A percentile compares a stretch with the other conserved stretches of the same genome.
phyloP scores from a whole-genome alignment of 192 early-diverging fungal species.

The Coemansia guatemalensis region DNA sequence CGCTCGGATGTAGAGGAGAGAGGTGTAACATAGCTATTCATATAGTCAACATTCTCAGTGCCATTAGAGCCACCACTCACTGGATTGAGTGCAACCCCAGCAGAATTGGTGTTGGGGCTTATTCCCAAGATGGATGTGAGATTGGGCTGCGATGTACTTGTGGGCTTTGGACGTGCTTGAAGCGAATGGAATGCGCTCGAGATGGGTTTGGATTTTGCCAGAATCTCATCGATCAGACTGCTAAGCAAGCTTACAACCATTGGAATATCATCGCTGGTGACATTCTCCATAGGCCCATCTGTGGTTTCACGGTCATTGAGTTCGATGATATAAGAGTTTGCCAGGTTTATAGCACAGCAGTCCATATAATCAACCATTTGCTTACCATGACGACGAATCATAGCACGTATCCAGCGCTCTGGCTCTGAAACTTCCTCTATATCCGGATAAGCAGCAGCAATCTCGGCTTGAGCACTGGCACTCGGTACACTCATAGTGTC shows the following conservation, averaged over 20 bases:
- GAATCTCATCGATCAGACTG: conserved; percentile 24
- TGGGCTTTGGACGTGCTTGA: conserved; percentile 5
- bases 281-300: background rate
- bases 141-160: background rate
- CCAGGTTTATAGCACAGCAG: conserved; percentile 28
- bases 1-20: background rate
- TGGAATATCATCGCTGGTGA: background rate
- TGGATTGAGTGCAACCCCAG: background rate
- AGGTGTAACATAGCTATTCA: background rate
- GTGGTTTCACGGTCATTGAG: conserved; percentile 5
- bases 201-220: conserved; percentile 5
- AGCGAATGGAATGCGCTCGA: background rate
- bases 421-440: conserved; percentile 43
- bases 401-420: conserved; percentile 43
- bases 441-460: background rate
- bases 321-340: conserved; percentile 25
- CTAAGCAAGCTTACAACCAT: conserved; percentile 1
- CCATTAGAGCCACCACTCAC: background rate
- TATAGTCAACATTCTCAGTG: background rate
- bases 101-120: background rate
- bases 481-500: conserved; percentile 7
- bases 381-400: conserved; percentile 36
- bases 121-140: background rate
- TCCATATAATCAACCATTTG: conserved; percentile 43
- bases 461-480: background rate